Evolutionary conservation across 176 grass and related monocot genomes (phyloP).

Genomic region (Juncus effusus): DNA sequence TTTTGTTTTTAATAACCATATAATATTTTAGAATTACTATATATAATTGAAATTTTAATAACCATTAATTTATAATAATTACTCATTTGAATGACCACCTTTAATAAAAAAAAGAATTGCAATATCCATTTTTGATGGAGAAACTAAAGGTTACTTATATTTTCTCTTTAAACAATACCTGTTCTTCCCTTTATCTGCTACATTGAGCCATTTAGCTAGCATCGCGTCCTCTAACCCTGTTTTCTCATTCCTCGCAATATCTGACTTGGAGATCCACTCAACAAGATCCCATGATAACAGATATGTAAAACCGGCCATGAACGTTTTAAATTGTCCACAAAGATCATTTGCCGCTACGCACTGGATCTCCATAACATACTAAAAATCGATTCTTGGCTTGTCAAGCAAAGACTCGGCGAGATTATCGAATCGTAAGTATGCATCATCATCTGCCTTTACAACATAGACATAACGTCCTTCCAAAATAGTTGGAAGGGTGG

Average conservation of each 20-base stretch:
- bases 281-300: constrained; percentile 45
- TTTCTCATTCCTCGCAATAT: constrained; percentile 24
- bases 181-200: constrained; percentile 28
- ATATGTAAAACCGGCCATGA: constrained; percentile 55
- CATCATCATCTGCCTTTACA: constrained; percentile 68
- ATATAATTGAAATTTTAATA: no score
- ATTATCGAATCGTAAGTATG: constrained; percentile 38
- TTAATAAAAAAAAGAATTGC: no score
- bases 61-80: no score
- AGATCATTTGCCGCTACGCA: constrained; percentile 19
- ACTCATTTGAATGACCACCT: no score
- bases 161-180: not conserved
- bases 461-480: constrained; percentile 44
- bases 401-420: constrained; percentile 17
- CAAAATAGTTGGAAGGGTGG: constrained; percentile 18
- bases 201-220: constrained; percentile 41
- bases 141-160: no score
- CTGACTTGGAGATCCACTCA: constrained; percentile 52
- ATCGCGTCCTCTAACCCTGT: constrained; percentile 44
- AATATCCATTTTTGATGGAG: no score
- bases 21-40: no score
- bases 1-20: no score
- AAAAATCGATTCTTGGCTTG: constrained; percentile 33
- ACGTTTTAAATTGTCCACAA: constrained; percentile 19
- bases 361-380: constrained; percentile 36